Conservation (phyloP, 2,329 filamentous ascomycete genomes). For the Aspergillus latus region DNA sequence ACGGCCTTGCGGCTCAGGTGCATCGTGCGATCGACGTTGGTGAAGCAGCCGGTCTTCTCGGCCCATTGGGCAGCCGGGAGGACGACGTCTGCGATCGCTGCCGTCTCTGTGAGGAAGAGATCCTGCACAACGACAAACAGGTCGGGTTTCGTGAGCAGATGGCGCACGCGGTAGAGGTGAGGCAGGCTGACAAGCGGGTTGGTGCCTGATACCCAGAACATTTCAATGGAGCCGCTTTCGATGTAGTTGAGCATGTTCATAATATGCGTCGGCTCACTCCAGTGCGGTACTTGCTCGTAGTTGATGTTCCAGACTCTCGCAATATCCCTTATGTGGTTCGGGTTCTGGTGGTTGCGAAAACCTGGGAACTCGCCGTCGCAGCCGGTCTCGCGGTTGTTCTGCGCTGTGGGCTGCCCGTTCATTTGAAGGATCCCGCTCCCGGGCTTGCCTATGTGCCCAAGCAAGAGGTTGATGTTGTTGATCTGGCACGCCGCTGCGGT, state of each 20-base stretch:
- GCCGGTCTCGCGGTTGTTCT: slow-evolving; percentile 43
- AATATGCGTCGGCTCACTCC: slow-evolving; percentile 41
- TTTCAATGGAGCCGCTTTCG: slow-evolving; percentile 34
- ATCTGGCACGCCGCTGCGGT: slow-evolving; percentile 43
- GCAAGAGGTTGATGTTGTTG: slow-evolving; percentile 44
- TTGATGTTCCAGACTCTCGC: slow-evolving; percentile 42
- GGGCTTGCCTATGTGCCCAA: slow-evolving; percentile 36
- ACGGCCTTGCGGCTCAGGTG: slow-evolving; percentile 41
- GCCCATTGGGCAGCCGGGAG: slow-evolving; percentile 41
- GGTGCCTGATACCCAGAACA: slow-evolving; percentile 42
- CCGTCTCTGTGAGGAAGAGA: slow-evolving; percentile 41
- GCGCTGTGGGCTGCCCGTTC: slow-evolving; percentile 44
- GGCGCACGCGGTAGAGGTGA: slow-evolving; percentile 31
- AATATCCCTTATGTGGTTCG: slow-evolving; percentile 38
- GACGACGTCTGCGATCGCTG: slow-evolving; percentile 39
- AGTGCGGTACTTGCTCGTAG: slow-evolving; percentile 36
- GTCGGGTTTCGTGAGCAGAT: slow-evolving; percentile 32
- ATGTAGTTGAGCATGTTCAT: slow-evolving; percentile 41
- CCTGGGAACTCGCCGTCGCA: slow-evolving; percentile 43
- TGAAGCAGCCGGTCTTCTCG: slow-evolving; percentile 43
- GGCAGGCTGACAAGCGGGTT: slow-evolving; percentile 43
- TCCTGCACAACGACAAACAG: slow-evolving; percentile 40
- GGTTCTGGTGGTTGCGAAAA: slow-evolving; percentile 39
- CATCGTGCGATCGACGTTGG: slow-evolving; percentile 41
- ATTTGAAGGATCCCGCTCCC: slow-evolving; percentile 41